These are phyloP conservation scores for Fusarium stilboides DNA, from an alignment of 2,329 filamentous ascomycete species.

Conservation along the genomic window DNA sequence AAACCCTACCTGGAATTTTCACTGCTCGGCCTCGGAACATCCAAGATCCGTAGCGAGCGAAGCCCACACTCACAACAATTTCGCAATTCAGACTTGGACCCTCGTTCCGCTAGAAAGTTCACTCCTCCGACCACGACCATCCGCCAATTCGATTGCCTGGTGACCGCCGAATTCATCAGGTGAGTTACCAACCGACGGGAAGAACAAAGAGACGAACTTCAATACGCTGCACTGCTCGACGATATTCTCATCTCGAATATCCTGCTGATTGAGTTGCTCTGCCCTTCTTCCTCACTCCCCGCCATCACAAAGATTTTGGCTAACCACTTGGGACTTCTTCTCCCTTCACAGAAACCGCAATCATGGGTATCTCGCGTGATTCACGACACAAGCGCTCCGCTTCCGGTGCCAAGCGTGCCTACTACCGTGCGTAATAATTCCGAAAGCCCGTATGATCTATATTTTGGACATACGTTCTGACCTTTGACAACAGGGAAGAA, in stretches of 20 bases:
- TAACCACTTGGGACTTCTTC: constrained; percentile 45
- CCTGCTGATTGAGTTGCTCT: constrained; percentile 44
- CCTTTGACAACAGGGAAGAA: constrained; percentile 86
- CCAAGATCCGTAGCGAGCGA: constrained; percentile 51
- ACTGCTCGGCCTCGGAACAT: constrained; percentile 41
- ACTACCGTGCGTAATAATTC: constrained; percentile 81
- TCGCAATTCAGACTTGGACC: constrained; percentile 54
- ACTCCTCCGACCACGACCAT: constrained; percentile 56
- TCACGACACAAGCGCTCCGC: constrained; percentile 99
- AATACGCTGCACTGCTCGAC: constrained; percentile 45
- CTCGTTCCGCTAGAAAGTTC: constrained; percentile 56
- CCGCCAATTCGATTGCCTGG: constrained; percentile 65
- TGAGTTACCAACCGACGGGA: constrained; percentile 55
- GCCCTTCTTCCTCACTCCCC: constrained; percentile 16
- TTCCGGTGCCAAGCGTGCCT: constrained; percentile 97
- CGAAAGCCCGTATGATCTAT: constrained; percentile 77
- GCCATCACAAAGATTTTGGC: constrained; percentile 21
- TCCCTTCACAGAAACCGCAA: constrained; percentile 75
- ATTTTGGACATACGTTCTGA: constrained; percentile 78
- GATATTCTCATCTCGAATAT: constrained; percentile 45
- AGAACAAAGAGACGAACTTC: constrained; percentile 39
- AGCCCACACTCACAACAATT: constrained; percentile 58
- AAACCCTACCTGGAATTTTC: constrained; percentile 30
- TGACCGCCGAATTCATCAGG: constrained; percentile 65
- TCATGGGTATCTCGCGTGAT: constrained; percentile 99